These are phyloP conservation scores for Podochytrium sp. DNA, from an alignment of 192 early-diverging fungal species.

Conservation along the genomic window DNA sequence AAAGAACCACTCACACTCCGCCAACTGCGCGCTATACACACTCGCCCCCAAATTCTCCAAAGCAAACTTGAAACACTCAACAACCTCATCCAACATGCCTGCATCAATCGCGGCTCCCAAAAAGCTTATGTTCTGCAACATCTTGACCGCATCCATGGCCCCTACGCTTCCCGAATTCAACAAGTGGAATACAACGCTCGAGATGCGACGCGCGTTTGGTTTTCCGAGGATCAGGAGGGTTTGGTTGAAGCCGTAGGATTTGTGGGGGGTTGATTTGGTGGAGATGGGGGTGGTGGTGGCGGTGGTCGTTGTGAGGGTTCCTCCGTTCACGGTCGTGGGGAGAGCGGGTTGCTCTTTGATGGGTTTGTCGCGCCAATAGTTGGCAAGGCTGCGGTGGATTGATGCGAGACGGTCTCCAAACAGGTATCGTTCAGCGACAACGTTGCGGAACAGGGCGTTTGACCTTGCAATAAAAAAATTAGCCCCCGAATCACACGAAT, in stretches of 20 bases:
- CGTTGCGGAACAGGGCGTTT: constrained; percentile 13
- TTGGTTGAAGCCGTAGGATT: constrained; percentile 27
- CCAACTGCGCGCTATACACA: constrained; percentile 16
- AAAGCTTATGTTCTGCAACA: constrained; percentile 31
- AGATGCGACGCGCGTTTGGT: constrained; percentile 29
- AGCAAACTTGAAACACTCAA: constrained; percentile 27
- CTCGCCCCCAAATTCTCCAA: constrained; percentile 22
- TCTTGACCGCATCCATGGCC: constrained; percentile 24
- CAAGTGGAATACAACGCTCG: constrained; percentile 32
- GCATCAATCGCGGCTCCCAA: constrained; percentile 34
- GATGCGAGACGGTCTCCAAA: constrained; percentile 5
- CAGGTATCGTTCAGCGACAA: constrained; percentile 26
- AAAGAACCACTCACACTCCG: constrained; percentile 13
- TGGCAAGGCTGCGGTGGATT: constrained; percentile 24
- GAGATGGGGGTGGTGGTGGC: not conserved
- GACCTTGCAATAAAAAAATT: constrained; percentile 15
- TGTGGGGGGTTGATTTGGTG: not conserved
- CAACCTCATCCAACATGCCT: constrained; percentile 26
- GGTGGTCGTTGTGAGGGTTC: not conserved
- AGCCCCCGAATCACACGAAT: not conserved
- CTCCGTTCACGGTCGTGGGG: not conserved
- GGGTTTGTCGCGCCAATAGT: constrained; percentile 34
- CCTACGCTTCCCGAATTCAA: constrained; percentile 24
- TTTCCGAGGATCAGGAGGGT: constrained; percentile 26
- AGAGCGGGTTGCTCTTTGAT: constrained; percentile 5